Base-by-base conservation (phyloP, 495 filamentous ascomycete genomes). In the Penicillium egyptiacum region DNA sequence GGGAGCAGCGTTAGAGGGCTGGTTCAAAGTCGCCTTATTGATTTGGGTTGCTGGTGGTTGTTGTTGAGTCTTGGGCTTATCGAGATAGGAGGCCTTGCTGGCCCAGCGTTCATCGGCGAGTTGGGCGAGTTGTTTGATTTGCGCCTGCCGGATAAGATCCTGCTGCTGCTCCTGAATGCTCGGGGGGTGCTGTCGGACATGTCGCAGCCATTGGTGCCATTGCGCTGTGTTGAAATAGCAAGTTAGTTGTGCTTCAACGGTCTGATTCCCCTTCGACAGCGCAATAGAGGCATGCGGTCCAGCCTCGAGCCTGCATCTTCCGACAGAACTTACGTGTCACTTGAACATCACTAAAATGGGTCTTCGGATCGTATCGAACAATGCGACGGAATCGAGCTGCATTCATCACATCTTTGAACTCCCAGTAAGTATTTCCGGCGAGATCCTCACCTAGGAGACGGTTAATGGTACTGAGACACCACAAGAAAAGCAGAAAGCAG, bases 121-220 rank as follows among this genome's bases (percentile, higher is more conserved):
- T 28, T 82, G 86, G 2, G 90, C 94, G 4, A 95, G 80, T 5
- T 84, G 58, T 66, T 89, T 92, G 51, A 97, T 80, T 52, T 83
- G 79, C 20, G 71, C 74, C 66, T 87, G 88, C 17, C 94, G 81
- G 2, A 77, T 53, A 0, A 90, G 63, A 41, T 98, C 93, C 28
- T 75, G 69, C 39, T 76, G 74, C 62, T 95, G 93, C 70, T 98
- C 94, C 17, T 77, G 61, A 17, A 96, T 73, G 0, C 83, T 83
- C 0, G 94, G 94, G 0, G 95, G 78, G 7, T 82, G 67, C 7
- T 65, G 17, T 5, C 94, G 88, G 9, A 89, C 88, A 61, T 95
- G 82, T 37, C 95, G 90, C 12, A 98, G 86, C 94, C 94, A 98
- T 70, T 97, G 93, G 70, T 93, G 90, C 94, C 94, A 98, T 76